Evolutionary conservation across 768 basidiomycete genomes (phyloP).

Genomic region (Suillus subalutaceus): DNA sequence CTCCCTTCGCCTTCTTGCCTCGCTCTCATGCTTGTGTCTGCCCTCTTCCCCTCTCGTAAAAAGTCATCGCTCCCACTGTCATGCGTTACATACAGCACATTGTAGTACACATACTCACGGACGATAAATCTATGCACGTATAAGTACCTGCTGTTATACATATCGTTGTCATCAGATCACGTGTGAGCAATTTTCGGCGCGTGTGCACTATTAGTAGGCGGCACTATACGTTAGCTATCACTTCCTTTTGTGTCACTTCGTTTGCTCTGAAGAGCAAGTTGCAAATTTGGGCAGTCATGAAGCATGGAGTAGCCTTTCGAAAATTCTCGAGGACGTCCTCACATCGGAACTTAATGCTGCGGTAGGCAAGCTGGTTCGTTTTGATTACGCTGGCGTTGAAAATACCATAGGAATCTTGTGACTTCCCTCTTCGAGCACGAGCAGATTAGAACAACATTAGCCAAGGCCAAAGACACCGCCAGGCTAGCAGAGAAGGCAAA

Average conservation of each 20-base stretch:
- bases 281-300: slow-evolving; percentile 53
- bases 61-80: slow-evolving; percentile 6
- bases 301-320: slow-evolving; percentile 92
- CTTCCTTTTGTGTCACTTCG: neutral
- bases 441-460: slow-evolving; percentile 92
- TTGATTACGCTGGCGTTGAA: slow-evolving; percentile 12
- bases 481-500: slow-evolving; percentile 89
- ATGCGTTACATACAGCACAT: slow-evolving; percentile 11
- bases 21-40: slow-evolving; percentile 2
- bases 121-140: slow-evolving; percentile 11
- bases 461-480: slow-evolving; percentile 92
- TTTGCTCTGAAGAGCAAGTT: neutral
- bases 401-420: slow-evolving; percentile 75
- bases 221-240: neutral
- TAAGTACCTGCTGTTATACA: slow-evolving; percentile 7
- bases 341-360: slow-evolving; percentile 90
- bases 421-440: slow-evolving; percentile 94
- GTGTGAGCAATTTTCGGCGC: slow-evolving; percentile 1
- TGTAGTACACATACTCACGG: slow-evolving; percentile 11
- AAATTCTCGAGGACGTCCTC: slow-evolving; percentile 91
- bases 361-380: slow-evolving; percentile 49
- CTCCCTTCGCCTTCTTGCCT: slow-evolving; percentile 17
- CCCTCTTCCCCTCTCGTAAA: slow-evolving; percentile 7
- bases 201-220: neutral
- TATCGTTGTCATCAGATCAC: neutral